Conservation (phyloP, 2,329 filamentous ascomycete genomes). For the Verticillium zaregamsianum region DNA sequence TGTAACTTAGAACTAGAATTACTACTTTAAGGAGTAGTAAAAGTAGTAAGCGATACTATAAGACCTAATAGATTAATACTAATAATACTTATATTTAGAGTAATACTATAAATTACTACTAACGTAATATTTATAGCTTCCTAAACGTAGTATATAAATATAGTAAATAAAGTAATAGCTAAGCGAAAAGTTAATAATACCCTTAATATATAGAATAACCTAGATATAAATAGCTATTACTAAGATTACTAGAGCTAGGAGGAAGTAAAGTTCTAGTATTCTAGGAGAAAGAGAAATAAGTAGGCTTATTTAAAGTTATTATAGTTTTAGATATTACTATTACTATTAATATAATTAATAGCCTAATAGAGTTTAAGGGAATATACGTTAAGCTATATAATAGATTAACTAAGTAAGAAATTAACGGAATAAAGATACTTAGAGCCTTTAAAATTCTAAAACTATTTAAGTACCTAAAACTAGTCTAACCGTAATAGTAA, state of each 20-base stretch:
- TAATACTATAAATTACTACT: not conserved
- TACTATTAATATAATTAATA: not conserved
- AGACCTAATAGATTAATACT: too few species aligned
- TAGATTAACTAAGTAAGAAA: not conserved
- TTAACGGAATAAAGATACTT: accelerated
- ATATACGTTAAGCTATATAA: not conserved
- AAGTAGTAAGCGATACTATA: too few species aligned
- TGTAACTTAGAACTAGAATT: not conserved
- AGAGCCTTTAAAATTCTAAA: not conserved
- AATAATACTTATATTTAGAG: too few species aligned
- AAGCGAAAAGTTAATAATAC: not conserved
- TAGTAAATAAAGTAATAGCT: not conserved
- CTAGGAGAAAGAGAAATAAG: not conserved
- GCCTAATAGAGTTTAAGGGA: not conserved
- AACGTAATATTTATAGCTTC: not conserved
- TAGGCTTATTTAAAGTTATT: not conserved
- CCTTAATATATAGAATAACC: not conserved
- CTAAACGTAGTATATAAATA: not conserved
- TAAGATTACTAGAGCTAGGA: not conserved
- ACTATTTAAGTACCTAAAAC: not conserved
- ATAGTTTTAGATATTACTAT: not conserved
- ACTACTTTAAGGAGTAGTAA: not conserved
- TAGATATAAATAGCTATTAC: not conserved
- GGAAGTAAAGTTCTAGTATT: not conserved
- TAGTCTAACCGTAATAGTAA: too few species aligned